Evolutionary conservation across 129 eudicot species (phyloP).

Genomic region (Calendula officinalis): DNA sequence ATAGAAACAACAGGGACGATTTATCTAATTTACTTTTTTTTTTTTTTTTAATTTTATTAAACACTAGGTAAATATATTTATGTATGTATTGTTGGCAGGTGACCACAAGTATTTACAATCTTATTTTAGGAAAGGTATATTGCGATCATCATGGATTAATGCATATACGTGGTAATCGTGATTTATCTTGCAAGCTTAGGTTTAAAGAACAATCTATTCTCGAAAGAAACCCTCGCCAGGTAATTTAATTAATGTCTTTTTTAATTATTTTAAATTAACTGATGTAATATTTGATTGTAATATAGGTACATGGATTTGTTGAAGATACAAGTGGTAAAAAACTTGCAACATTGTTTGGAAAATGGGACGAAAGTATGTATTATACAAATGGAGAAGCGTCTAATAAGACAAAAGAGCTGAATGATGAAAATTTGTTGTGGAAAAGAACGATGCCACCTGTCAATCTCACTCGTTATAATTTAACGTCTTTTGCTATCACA

Average conservation of each 20-base stretch:
- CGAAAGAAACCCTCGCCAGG: conserved; percentile 57
- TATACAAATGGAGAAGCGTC: conserved; percentile 52
- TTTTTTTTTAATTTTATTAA: too few relatives aligned
- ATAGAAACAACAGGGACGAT: too few relatives aligned
- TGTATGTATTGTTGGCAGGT: conserved; percentile 35
- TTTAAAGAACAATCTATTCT: conserved; percentile 56
- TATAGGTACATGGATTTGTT: conserved; percentile 70
- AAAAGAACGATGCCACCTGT: conserved; percentile 51
- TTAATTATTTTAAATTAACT: neutral
- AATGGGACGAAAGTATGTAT: conserved; percentile 79
- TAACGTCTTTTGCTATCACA: conserved; percentile 46
- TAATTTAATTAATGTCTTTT: conserved; percentile 11
- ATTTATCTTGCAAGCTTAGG: conserved; percentile 52
- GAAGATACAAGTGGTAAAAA: conserved; percentile 41
- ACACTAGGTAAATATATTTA: too few relatives aligned
- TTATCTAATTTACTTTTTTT: too few relatives aligned
- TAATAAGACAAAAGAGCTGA: conserved; percentile 45
- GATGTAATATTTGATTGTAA: conserved; percentile 9
- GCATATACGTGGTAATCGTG: conserved; percentile 44
- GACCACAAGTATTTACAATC: conserved; percentile 57
- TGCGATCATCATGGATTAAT: conserved; percentile 67
- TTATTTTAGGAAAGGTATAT: conserved; percentile 52
- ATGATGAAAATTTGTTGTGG: conserved; percentile 55
- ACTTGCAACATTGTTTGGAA: conserved; percentile 42
- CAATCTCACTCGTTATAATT: conserved; percentile 44